Conservation (phyloP, 352 stramenopile species). For the Phytophthora idaei region DNA sequence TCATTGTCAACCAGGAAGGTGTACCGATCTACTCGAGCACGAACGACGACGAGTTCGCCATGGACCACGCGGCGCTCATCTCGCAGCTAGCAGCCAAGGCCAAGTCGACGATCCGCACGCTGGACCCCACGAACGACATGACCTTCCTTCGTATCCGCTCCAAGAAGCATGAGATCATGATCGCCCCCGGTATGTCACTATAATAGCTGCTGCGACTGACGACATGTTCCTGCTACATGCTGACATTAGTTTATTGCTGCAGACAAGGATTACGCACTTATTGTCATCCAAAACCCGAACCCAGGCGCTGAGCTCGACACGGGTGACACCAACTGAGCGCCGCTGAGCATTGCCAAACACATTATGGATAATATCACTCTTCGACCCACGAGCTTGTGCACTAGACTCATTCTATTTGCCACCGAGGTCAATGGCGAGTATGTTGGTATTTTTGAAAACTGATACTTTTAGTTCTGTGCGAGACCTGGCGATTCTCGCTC, state of each 20-base stretch:
- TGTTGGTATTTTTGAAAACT: no score
- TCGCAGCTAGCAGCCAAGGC: conserved; percentile 91
- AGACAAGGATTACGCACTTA: conserved; percentile 94
- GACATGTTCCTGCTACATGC: neutral
- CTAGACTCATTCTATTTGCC: no score
- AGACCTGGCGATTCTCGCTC: no score
- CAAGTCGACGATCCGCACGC: conserved; percentile 89
- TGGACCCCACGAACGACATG: conserved; percentile 93
- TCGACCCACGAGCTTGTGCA: neutral
- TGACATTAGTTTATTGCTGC: conserved; percentile 14
- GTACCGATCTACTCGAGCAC: conserved; percentile 93
- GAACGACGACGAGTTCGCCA: conserved; percentile 88
- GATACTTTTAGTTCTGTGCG: no score
- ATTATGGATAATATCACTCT: neutral
- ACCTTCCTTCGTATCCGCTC: conserved; percentile 94
- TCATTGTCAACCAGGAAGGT: conserved; percentile 94
- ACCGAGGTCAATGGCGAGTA: no score
- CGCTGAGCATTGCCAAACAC: neutral
- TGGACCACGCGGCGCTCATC: conserved; percentile 87
- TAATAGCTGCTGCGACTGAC: conserved; percentile 7
- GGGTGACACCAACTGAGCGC: conserved; percentile 26
- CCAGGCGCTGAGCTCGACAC: conserved; percentile 50
- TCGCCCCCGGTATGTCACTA: conserved; percentile 61
- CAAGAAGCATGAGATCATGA: conserved; percentile 96
- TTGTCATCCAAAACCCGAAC: conserved; percentile 93